phyloP scores from a whole-genome alignment of 106 monocot species.

The Platanthera guangdongensis region DNA sequence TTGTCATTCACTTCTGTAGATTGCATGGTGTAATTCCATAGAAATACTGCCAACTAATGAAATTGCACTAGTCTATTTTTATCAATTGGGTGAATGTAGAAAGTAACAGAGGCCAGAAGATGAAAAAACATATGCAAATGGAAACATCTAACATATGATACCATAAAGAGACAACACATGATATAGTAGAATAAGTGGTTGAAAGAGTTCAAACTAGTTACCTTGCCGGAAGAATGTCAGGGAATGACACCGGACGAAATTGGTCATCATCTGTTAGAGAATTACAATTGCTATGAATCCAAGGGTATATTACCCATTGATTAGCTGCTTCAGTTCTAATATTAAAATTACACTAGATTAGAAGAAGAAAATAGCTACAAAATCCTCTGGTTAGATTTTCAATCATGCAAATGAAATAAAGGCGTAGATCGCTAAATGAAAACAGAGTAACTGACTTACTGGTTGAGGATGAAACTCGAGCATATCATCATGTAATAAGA shows the following conservation, averaged over 20 bases:
- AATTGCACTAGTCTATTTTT: background rate
- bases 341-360: background rate
- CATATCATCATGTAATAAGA: constrained; percentile 99
- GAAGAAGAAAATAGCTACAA: background rate
- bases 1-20: background rate
- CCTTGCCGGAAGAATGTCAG: constrained; percentile 94
- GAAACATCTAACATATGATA: background rate
- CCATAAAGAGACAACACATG: background rate
- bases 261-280: constrained; percentile 83
- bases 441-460: constrained; percentile 42
- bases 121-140: background rate
- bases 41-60: background rate
- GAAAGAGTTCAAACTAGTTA: constrained; percentile 9
- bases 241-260: constrained; percentile 78
- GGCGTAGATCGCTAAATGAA: background rate
- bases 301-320: constrained; percentile 94
- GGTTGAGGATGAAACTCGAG: constrained; percentile 93
- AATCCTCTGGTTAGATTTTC: background rate
- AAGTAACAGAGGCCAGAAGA: background rate
- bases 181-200: background rate
- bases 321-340: constrained; percentile 53
- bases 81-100: background rate
- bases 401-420: background rate
- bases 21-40: background rate
- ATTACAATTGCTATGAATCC: constrained; percentile 98